A percentile compares a stretch with the other conserved stretches of the same genome.
phyloP scores from a whole-genome alignment of 306 rosid genomes.

The Sechiopsis laciniata region DNA sequence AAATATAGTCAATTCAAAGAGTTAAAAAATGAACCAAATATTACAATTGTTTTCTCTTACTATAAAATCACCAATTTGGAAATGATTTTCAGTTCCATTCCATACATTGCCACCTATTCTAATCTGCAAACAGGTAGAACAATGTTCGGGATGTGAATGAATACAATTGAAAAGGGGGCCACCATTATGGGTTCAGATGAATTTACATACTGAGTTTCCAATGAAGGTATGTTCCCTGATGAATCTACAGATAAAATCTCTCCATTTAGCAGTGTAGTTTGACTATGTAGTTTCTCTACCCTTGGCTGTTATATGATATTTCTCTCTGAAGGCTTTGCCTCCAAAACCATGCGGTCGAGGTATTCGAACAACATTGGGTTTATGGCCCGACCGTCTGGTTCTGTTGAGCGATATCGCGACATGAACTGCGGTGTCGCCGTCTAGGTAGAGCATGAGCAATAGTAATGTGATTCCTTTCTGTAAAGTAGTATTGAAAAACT shows the following conservation, averaged over 20 bases:
- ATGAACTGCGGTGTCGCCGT: slow-evolving; percentile 39
- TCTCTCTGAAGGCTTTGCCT: slow-evolving; percentile 45
- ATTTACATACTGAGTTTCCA: slow-evolving; percentile 54
- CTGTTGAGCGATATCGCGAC: slow-evolving; percentile 30
- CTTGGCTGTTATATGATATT: slow-evolving; percentile 66
- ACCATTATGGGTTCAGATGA: slow-evolving; percentile 54
- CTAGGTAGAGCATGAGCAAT: slow-evolving; percentile 49
- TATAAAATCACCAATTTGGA: slow-evolving; percentile 12
- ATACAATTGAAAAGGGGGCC: slow-evolving; percentile 70
- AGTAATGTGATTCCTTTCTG: slow-evolving; percentile 81
- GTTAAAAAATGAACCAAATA: not conserved
- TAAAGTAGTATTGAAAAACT: slow-evolving; percentile 15
- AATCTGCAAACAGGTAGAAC: slow-evolving; percentile 44
- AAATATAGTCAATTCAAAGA: not conserved
- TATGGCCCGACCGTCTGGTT: slow-evolving; percentile 23
- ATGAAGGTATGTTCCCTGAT: slow-evolving; percentile 60
- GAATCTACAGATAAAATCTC: slow-evolving; percentile 49
- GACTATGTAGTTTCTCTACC: slow-evolving; percentile 72
- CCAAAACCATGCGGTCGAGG: slow-evolving; percentile 18
- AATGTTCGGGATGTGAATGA: slow-evolving; percentile 68
- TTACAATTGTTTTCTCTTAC: not conserved
- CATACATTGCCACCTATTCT: not conserved
- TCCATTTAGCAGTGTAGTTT: slow-evolving; percentile 67
- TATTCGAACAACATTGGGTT: slow-evolving; percentile 23
- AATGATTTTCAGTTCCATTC: slow-evolving; percentile 24